Percentiles rank a stretch among this genome's conserved stretches.
phyloP scores from a whole-genome alignment of 2,329 filamentous ascomycete species.

The Thelonectria olida region DNA sequence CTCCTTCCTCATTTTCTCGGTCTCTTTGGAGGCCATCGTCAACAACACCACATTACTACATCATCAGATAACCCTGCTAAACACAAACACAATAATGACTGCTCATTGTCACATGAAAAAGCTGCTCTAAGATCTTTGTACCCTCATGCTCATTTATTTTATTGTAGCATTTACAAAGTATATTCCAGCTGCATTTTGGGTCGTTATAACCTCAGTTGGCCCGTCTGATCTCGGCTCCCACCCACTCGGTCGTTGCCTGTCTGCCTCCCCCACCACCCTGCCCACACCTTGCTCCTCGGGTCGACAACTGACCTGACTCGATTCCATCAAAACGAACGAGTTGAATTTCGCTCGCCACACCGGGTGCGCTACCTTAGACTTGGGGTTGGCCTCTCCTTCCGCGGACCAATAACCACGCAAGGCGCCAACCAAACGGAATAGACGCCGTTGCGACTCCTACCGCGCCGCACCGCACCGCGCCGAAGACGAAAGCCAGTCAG shows the following conservation, averaged over 20 bases:
- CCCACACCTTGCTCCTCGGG: constrained; percentile 27
- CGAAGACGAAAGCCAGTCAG: not conserved
- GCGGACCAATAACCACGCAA: constrained; percentile 11
- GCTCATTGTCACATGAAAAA: too few relatives aligned
- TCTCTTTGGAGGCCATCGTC: too few relatives aligned
- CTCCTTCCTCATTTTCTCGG: too few relatives aligned
- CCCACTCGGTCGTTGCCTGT: not conserved
- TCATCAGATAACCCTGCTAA: too few relatives aligned
- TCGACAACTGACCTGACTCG: constrained; percentile 39
- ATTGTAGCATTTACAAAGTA: too few relatives aligned
- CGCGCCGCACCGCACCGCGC: not conserved
- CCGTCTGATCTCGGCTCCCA: constrained; percentile 8
- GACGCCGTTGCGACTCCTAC: constrained; percentile 6
- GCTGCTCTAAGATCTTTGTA: too few relatives aligned
- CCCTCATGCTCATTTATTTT: too few relatives aligned
- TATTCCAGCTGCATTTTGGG: too few relatives aligned
- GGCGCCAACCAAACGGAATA: constrained; percentile 18
- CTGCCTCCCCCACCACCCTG: constrained; percentile 17
- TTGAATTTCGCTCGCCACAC: constrained; percentile 19
- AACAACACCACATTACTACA: too few relatives aligned
- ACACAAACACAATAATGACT: too few relatives aligned
- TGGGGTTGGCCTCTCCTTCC: constrained; percentile 5
- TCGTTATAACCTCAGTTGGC: too few relatives aligned
- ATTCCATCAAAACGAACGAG: constrained; percentile 25
- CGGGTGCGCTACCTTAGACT: constrained; percentile 23